phyloP scores from a whole-genome alignment of 169 alveolate genomes.

The Ichthyophthirius multifiliis region DNA sequence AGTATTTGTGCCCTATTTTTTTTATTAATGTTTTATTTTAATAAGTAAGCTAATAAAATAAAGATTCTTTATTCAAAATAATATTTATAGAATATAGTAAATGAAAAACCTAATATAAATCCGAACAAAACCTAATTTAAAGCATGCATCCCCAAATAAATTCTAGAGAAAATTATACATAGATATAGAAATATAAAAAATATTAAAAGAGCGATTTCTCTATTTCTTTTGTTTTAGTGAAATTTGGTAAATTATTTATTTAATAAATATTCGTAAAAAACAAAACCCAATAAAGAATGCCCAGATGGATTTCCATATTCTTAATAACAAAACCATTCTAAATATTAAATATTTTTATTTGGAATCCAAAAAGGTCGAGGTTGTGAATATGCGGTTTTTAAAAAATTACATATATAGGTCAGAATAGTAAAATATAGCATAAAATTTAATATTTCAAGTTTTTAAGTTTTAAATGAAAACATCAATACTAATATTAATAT shows the following conservation, averaged over 20 bases:
- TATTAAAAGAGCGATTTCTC: not conserved
- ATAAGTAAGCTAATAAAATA: not conserved
- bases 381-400: not conserved
- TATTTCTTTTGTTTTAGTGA: not conserved
- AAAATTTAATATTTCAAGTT: not conserved
- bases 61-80: not conserved
- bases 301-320: conserved; percentile 8
- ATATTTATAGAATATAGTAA: not conserved
- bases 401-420: not conserved
- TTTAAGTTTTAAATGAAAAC: not conserved
- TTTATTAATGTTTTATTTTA: not conserved
- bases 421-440: not conserved
- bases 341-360: not conserved
- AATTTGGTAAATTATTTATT: not conserved
- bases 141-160: conserved; percentile 9
- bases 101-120: not conserved
- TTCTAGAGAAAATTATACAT: not conserved
- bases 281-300: not conserved
- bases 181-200: not conserved
- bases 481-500: not conserved
- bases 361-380: not conserved
- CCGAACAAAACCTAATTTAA: not conserved
- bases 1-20: not conserved
- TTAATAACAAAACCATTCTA: not conserved
- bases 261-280: not conserved